Percentiles rank a stretch among this genome's conserved stretches.
Evolutionary conservation across 176 grass and related monocot species (phyloP).

Genomic region (Lolium rigidum): DNA sequence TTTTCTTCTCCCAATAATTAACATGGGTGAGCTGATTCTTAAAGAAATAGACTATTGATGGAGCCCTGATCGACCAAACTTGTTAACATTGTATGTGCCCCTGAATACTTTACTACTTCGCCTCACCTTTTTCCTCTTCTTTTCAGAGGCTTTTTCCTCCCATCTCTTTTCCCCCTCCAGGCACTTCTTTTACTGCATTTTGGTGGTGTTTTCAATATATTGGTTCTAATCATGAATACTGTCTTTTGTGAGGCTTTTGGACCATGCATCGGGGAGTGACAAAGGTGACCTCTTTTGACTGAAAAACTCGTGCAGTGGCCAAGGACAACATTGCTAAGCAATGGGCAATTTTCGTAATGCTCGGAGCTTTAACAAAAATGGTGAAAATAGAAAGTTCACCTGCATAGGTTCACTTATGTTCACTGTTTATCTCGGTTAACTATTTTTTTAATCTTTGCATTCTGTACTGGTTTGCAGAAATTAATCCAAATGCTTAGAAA

Average conservation of each 20-base stretch:
- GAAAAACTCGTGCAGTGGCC: neutral
- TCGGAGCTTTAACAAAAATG: neutral
- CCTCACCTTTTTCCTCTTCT: neutral
- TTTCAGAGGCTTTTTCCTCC: constrained; percentile 43
- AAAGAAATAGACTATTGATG: constrained; percentile 19
- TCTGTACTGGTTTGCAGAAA: neutral
- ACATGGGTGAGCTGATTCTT: constrained; percentile 5
- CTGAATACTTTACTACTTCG: neutral
- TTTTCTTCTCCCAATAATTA: neutral
- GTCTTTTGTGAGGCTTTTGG: constrained; percentile 63
- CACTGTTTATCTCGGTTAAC: neutral
- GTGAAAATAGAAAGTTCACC: neutral
- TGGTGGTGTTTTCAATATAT: constrained; percentile 48
- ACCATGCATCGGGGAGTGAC: constrained; percentile 51
- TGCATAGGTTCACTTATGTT: neutral
- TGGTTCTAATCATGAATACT: constrained; percentile 57
- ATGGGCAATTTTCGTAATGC: neutral
- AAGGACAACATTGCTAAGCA: constrained; percentile 5
- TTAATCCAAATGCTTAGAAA: neutral
- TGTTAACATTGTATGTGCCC: neutral
- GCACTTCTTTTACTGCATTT: constrained; percentile 71
- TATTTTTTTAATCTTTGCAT: neutral
- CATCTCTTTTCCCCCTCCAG: constrained; percentile 22
- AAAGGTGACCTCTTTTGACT: constrained; percentile 48
- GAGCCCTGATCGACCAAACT: constrained; percentile 2